Evolutionary conservation across 1,284 basidiomycete species (phyloP).

Genomic region (Rhodotorula sp.): DNA sequence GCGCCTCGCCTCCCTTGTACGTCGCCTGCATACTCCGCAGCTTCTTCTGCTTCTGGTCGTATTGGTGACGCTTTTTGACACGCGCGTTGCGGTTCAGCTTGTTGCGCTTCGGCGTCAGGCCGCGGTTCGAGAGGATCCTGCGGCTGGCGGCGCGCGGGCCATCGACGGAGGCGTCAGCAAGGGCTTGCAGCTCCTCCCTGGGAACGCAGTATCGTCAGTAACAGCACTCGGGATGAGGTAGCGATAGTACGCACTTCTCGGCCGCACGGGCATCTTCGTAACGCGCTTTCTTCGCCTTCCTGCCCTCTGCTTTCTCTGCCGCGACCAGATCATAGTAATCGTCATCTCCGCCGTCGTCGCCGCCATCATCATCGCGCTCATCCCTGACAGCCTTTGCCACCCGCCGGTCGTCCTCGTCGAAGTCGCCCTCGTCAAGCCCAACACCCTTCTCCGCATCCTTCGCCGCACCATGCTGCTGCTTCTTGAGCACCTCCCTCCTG

Average conservation of each 20-base stretch:
- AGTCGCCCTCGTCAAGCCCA: conserved; percentile 52
- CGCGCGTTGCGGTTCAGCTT: conserved; percentile 88
- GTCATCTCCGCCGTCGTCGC: conserved; percentile 54
- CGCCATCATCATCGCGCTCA: conserved; percentile 46
- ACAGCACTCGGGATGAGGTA: not conserved
- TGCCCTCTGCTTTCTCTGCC: conserved; percentile 66
- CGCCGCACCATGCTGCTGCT: conserved; percentile 49
- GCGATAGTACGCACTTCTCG: conserved; percentile 58
- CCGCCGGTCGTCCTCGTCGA: conserved; percentile 56
- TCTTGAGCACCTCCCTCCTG: conserved; percentile 53
- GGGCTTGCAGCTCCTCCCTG: conserved; percentile 27
- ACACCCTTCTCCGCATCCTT: conserved; percentile 42
- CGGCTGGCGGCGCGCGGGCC: conserved; percentile 83
- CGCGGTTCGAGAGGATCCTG: conserved; percentile 86
- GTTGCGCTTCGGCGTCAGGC: conserved; percentile 77
- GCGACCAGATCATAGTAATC: conserved; percentile 88
- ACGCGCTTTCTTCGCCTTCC: conserved; percentile 72
- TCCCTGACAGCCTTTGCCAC: conserved; percentile 51
- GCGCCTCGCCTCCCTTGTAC: conserved; percentile 65
- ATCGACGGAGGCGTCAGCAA: conserved; percentile 42
- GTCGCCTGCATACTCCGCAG: conserved; percentile 80
- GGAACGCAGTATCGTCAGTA: not conserved
- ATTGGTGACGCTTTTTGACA: conserved; percentile 89
- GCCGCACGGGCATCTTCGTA: conserved; percentile 68
- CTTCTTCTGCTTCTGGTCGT: conserved; percentile 90